A percentile compares a stretch with the other conserved stretches of the same genome.
phyloP scores from a whole-genome alignment of 257 asterid genomes.

The Solanum clarkiae region DNA sequence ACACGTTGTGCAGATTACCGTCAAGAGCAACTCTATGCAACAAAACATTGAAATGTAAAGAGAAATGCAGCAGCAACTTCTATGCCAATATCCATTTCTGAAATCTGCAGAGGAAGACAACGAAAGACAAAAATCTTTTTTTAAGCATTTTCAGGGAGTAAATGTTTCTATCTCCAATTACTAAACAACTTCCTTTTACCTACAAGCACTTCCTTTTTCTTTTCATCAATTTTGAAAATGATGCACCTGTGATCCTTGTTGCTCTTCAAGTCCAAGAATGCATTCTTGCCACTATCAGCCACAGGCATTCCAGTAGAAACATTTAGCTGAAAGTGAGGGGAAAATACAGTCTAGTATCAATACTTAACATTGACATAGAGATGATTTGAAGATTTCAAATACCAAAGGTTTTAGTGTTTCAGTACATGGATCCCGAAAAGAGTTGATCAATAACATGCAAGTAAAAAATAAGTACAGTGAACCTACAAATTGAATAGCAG shows the following conservation, averaged over 20 bases:
- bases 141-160: too few relatives aligned
- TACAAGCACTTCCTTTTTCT: conserved; percentile 9
- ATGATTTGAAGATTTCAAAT: neutral
- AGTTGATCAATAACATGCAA: too few relatives aligned
- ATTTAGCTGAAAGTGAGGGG: conserved; percentile 25
- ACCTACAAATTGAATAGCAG: neutral
- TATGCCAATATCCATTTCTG: too few relatives aligned
- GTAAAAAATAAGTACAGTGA: too few relatives aligned
- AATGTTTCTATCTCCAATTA: too few relatives aligned
- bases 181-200: too few relatives aligned
- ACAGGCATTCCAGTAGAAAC: conserved; percentile 51
- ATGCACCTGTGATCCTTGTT: conserved; percentile 48
- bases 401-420: neutral
- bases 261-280: conserved; percentile 51
- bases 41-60: too few relatives aligned
- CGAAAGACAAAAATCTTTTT: too few relatives aligned
- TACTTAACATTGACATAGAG: neutral
- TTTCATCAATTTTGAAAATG: conserved; percentile 58
- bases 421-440: neutral
- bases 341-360: neutral
- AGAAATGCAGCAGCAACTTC: too few relatives aligned
- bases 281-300: conserved; percentile 37
- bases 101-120: too few relatives aligned
- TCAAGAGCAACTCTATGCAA: too few relatives aligned
- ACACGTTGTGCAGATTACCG: too few relatives aligned